phyloP scores from a whole-genome alignment of 495 filamentous ascomycete genomes.

The Penicillium argentinense region DNA sequence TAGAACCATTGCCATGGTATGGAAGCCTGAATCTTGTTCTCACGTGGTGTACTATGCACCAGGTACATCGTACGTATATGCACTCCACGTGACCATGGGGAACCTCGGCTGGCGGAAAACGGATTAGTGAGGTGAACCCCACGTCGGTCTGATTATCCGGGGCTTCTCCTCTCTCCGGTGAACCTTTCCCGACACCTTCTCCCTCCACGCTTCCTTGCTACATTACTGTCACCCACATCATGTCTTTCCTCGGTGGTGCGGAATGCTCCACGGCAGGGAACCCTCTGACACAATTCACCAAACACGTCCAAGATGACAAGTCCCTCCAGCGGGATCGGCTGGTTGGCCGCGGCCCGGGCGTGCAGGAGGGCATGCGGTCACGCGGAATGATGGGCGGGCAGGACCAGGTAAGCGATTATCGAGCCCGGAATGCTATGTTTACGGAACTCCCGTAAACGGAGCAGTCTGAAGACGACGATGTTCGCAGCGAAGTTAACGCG shows the following conservation, averaged over 20 bases:
- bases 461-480: no score
- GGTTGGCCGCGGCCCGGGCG: conserved; percentile 63
- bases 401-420: conserved; percentile 53
- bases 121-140: conserved; percentile 36
- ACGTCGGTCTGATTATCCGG: conserved; percentile 26
- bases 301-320: conserved; percentile 93
- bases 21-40: no score
- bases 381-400: conserved; percentile 57
- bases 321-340: conserved; percentile 87
- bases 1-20: no score
- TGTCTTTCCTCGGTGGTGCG: conserved; percentile 93
- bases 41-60: no score
- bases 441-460: neutral
- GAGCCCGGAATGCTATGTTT: neutral
- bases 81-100: conserved; percentile 41
- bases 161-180: conserved; percentile 10
- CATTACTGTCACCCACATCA: conserved; percentile 33
- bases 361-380: conserved; percentile 66
- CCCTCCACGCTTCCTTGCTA: neutral
- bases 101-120: conserved; percentile 35
- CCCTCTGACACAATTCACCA: conserved; percentile 93
- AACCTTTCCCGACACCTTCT: neutral
- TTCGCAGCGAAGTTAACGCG: no score
- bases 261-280: conserved; percentile 97
- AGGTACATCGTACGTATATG: no score